These are phyloP conservation scores for Colletotrichum higginsianum DNA, from an alignment of 2,329 filamentous ascomycete species.

Conservation along the genomic window DNA sequence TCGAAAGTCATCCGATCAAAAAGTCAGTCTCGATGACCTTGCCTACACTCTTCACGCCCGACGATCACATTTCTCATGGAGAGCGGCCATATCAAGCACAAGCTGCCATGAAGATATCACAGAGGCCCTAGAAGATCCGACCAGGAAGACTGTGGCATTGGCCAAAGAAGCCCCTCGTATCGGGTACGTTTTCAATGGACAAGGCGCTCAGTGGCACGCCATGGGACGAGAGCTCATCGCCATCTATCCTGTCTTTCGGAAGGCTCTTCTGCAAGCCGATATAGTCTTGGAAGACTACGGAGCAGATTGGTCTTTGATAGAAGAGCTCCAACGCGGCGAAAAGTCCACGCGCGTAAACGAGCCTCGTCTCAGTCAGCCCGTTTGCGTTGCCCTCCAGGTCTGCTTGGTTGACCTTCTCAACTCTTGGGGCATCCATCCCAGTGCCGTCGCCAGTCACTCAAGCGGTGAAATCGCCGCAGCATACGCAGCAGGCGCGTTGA, in stretches of 20 bases:
- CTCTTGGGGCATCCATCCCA: constrained; percentile 58
- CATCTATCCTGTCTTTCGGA: constrained; percentile 41
- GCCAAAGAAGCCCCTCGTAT: constrained; percentile 36
- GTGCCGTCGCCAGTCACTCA: constrained; percentile 60
- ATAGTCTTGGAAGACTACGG: constrained; percentile 8
- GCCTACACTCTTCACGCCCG: constrained; percentile 44
- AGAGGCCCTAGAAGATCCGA: constrained; percentile 16
- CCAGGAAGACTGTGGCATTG: constrained; percentile 33
- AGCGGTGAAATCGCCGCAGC: constrained; percentile 65
- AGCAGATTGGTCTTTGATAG: constrained; percentile 49
- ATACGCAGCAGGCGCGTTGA: constrained; percentile 54
- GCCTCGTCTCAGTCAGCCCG: constrained; percentile 59
- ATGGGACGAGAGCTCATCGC: constrained; percentile 53
- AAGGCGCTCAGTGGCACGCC: constrained; percentile 54
- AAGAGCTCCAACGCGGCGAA: constrained; percentile 52
- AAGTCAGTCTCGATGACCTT: constrained; percentile 24
- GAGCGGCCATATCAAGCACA: constrained; percentile 42
- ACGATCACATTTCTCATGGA: constrained; percentile 40
- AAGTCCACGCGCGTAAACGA: constrained; percentile 52
- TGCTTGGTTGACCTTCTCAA: constrained; percentile 60
- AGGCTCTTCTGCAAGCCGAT: constrained; percentile 34
- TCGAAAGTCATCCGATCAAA: not conserved
- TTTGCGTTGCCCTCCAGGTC: constrained; percentile 63
- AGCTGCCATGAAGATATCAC: constrained; percentile 34
- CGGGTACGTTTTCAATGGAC: constrained; percentile 54